A percentile compares a stretch with the other conserved stretches of the same genome.
phyloP scores from a whole-genome alignment of 1,284 basidiomycete genomes.

The Cystobasidium slooffiae region DNA sequence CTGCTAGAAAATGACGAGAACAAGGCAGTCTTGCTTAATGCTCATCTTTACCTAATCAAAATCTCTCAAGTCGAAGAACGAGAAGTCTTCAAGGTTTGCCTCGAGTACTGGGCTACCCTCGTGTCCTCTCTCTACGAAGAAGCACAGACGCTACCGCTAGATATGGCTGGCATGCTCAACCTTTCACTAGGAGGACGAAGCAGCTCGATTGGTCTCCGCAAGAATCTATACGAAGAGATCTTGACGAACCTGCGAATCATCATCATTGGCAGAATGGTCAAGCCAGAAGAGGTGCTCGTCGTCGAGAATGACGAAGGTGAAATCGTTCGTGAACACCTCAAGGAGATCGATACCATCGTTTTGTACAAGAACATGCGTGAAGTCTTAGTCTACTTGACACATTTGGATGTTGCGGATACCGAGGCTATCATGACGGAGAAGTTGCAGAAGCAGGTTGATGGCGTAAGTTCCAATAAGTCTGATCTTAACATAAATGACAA shows the following conservation, averaged over 20 bases:
- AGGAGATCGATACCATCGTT: constrained; percentile 98
- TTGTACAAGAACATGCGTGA: constrained; percentile 99
- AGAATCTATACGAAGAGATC: constrained; percentile 94
- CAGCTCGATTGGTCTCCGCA: constrained; percentile 68
- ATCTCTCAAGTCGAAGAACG: constrained; percentile 97
- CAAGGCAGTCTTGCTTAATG: constrained; percentile 91
- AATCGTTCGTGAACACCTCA: constrained; percentile 99
- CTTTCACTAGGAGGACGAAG: constrained; percentile 63
- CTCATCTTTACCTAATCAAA: constrained; percentile 98
- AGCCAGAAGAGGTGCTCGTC: constrained; percentile 97
- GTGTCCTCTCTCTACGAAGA: constrained; percentile 98
- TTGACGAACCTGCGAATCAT: constrained; percentile 92
- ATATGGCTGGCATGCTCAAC: constrained; percentile 77
- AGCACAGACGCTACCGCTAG: constrained; percentile 87
- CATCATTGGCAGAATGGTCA: constrained; percentile 99
- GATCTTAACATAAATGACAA: background rate
- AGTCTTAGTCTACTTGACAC: constrained; percentile 83
- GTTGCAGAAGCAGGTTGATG: constrained; percentile 77
- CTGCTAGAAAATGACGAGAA: constrained; percentile 90
- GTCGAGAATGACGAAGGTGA: constrained; percentile 99
- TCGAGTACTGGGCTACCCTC: constrained; percentile 99
- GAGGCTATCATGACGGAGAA: constrained; percentile 98
- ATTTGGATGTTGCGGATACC: constrained; percentile 93
- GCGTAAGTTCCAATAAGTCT: constrained; percentile 10
- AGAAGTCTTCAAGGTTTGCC: constrained; percentile 98